Evolutionary conservation across 2,329 filamentous ascomycete genomes (phyloP).

Genomic region (Trichoderma guizhouense): DNA sequence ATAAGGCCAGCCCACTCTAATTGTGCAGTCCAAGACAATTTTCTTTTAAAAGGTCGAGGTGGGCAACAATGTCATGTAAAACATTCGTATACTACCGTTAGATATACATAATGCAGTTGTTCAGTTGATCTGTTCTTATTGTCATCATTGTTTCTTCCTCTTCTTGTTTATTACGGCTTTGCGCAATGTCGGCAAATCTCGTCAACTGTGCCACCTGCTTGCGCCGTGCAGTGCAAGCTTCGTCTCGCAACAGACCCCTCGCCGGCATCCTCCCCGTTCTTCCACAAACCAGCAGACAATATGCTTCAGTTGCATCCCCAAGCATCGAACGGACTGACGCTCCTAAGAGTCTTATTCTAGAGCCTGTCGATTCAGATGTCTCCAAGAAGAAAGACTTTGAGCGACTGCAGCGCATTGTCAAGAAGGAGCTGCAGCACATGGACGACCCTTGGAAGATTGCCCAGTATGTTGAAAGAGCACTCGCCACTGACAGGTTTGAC

Average conservation of each 20-base stretch:
- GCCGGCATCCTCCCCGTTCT: conserved; percentile 8
- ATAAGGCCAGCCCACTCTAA: neutral
- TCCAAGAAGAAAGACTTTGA: conserved; percentile 25
- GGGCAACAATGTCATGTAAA: too few species aligned
- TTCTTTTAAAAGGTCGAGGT: neutral
- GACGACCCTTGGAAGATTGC: conserved; percentile 71
- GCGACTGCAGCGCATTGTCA: conserved; percentile 38
- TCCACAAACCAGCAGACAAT: conserved; percentile 18
- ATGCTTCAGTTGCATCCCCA: conserved; percentile 18
- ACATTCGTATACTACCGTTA: neutral
- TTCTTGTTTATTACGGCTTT: neutral
- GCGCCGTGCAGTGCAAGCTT: conserved; percentile 25
- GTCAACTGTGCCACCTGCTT: conserved; percentile 23
- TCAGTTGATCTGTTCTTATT: neutral
- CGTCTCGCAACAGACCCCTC: conserved; percentile 9
- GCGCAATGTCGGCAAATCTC: conserved; percentile 7
- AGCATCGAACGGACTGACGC: conserved; percentile 22
- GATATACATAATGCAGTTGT: neutral
- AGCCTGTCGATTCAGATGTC: conserved; percentile 16
- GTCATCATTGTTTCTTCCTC: neutral
- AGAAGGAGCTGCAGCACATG: conserved; percentile 59
- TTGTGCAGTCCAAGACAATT: neutral
- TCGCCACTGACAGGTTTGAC: conserved; percentile 58
- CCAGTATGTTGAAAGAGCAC: conserved; percentile 58
- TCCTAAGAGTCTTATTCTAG: conserved; percentile 23